Evolutionary conservation across 2,329 filamentous ascomycete genomes (phyloP).

Genomic region (Colletotrichum sp.): DNA sequence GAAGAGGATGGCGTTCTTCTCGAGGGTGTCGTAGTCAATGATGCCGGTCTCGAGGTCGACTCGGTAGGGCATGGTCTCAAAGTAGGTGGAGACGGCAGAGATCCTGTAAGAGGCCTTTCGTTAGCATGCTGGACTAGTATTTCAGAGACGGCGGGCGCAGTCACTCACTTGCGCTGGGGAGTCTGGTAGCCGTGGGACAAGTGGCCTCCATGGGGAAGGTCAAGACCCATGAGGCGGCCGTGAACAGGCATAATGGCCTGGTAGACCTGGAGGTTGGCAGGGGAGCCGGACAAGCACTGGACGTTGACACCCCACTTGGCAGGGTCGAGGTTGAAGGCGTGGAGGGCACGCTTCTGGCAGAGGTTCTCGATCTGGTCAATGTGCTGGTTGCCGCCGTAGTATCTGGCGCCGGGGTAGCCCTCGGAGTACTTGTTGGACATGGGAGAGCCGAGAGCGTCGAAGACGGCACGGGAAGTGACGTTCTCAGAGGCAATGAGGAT

Average conservation of each 20-base stretch:
- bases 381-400: slow-evolving; percentile 99
- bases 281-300: slow-evolving; percentile 89
- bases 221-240: slow-evolving; percentile 95
- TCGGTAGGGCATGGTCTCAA: slow-evolving; percentile 97
- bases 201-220: slow-evolving; percentile 93
- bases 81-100: slow-evolving; percentile 97
- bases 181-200: slow-evolving; percentile 98
- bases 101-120: slow-evolving; percentile 58
- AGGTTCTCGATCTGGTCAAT: slow-evolving; percentile 96
- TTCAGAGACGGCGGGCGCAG: too few relatives aligned
- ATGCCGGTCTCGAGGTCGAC: slow-evolving; percentile 89
- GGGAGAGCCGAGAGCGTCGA: slow-evolving; percentile 92
- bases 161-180: slow-evolving; percentile 80
- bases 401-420: slow-evolving; percentile 96
- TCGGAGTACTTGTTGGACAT: slow-evolving; percentile 99
- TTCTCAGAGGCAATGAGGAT: slow-evolving; percentile 99
- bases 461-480: slow-evolving; percentile 97
- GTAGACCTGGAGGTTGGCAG: slow-evolving; percentile 97
- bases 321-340: slow-evolving; percentile 85
- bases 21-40: slow-evolving; percentile 94
- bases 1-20: slow-evolving; percentile 90
- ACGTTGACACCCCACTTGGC: slow-evolving; percentile 99
- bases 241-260: slow-evolving; percentile 96
- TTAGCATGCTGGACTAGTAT: background rate
- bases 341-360: slow-evolving; percentile 92